phyloP scores from a whole-genome alignment of 192 early-diverging fungal genomes.

The Podila epigama region DNA sequence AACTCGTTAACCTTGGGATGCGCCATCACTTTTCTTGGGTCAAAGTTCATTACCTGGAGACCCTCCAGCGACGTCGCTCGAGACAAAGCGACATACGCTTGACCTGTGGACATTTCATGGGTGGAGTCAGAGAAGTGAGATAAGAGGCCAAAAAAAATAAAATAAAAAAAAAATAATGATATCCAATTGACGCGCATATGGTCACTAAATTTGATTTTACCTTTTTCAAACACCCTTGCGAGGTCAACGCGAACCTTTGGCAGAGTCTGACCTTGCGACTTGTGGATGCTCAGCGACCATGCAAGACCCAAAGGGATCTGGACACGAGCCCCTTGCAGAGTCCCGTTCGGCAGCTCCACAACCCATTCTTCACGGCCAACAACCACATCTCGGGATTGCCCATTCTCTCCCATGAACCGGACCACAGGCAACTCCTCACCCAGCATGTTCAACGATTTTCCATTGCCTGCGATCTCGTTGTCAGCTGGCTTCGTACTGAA shows the following conservation, averaged over 20 bases:
- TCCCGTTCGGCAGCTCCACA: constrained; percentile 56
- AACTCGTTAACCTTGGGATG: constrained; percentile 75
- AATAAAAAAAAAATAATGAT: too few species aligned
- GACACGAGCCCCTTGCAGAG: constrained; percentile 19
- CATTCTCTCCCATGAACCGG: constrained; percentile 41
- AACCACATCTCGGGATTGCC: constrained; percentile 51
- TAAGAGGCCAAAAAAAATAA: neutral
- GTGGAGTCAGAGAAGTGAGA: neutral
- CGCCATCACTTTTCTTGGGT: constrained; percentile 69
- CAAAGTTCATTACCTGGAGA: constrained; percentile 77
- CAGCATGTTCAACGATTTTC: constrained; percentile 16
- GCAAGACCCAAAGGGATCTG: constrained; percentile 82
- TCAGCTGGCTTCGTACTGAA: constrained; percentile 16
- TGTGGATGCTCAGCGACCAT: constrained; percentile 90
- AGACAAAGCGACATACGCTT: constrained; percentile 87
- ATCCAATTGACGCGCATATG: neutral
- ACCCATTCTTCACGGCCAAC: constrained; percentile 62
- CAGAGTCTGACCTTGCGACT: constrained; percentile 88
- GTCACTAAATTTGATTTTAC: constrained; percentile 12
- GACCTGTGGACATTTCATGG: constrained; percentile 49
- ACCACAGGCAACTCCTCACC: constrained; percentile 47
- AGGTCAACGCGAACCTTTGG: constrained; percentile 80
- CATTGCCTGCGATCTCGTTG: constrained; percentile 14
- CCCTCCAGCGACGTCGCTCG: constrained; percentile 74
- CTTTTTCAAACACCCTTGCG: constrained; percentile 80